phyloP scores from a whole-genome alignment of 1,284 basidiomycete species.

The Moesziomyces sp. region DNA sequence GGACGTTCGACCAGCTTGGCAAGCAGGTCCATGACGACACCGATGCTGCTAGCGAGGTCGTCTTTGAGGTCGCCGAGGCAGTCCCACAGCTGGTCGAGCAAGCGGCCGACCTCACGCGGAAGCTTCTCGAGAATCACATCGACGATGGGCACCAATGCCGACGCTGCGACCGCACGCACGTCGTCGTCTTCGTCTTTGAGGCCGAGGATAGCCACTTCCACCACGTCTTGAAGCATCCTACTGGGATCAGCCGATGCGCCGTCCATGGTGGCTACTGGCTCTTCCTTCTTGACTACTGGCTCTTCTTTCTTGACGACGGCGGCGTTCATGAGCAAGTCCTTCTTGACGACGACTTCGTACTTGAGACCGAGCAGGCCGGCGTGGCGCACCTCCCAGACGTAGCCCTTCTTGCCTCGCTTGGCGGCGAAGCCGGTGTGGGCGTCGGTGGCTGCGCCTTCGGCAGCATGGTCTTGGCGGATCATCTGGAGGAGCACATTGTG shows the following conservation, averaged over 20 bases:
- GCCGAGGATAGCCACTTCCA: slow-evolving; percentile 70
- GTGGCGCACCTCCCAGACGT: slow-evolving; percentile 97
- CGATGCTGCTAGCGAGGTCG: slow-evolving; percentile 94
- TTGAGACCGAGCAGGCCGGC: slow-evolving; percentile 95
- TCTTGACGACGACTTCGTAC: slow-evolving; percentile 94
- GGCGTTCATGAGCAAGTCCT: slow-evolving; percentile 75
- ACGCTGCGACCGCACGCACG: slow-evolving; percentile 93
- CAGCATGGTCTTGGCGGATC: slow-evolving; percentile 84
- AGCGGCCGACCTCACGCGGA: slow-evolving; percentile 70
- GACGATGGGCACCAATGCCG: slow-evolving; percentile 87
- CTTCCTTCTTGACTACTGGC: slow-evolving; percentile 32
- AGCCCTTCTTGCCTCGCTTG: slow-evolving; percentile 70
- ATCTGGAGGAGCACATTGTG: slow-evolving; percentile 88
- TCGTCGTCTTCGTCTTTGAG: slow-evolving; percentile 94
- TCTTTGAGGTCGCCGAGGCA: slow-evolving; percentile 94
- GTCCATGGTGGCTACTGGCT: slow-evolving; percentile 1
- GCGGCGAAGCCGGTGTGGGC: slow-evolving; percentile 63
- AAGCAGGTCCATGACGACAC: slow-evolving; percentile 91
- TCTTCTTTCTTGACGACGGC: slow-evolving; percentile 13
- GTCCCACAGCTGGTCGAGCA: slow-evolving; percentile 88
- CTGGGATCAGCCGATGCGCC: slow-evolving; percentile 12
- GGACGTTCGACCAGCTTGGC: slow-evolving; percentile 67
- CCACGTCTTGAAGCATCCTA: slow-evolving; percentile 53
- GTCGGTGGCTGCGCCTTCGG: slow-evolving; percentile 24
- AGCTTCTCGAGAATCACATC: slow-evolving; percentile 81